Evolutionary conservation across 371 early-diverging fungal genomes (phyloP), one percentile per base, ranked within the genome.

Genomic region (Syncephalis plumigaleata): DNA sequence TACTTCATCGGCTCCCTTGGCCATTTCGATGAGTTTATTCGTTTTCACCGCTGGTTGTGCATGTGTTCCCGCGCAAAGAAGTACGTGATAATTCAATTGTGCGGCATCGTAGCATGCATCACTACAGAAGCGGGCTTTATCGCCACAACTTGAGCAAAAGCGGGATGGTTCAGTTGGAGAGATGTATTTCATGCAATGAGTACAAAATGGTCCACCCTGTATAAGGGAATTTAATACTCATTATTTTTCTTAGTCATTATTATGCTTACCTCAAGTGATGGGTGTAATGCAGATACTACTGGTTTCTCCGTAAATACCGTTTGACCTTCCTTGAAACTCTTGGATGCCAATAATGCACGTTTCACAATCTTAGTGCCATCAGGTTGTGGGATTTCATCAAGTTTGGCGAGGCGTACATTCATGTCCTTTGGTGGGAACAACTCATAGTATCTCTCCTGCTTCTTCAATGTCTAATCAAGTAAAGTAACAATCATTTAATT

Each of bases 391-490:
- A 61, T 66, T 50, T 73, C 72, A 49, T 59, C 61, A 36, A 71
- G 51, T 40, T 80, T 77, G 9, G 62, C 67, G 46, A 87, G 59
- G 54, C 71, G 71, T 36, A 89, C 81, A 52, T 83, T 67, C 62
- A 72, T 71, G 24, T 75, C 73, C 52, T 64, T 49, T 17, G 80
- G 67, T 39, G 92, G 92, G 75, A 83, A 90, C 18, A 73, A 60
- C 27, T 83, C 75, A 56, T 75, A 88, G 63, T 85, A 88, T 40
- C 68, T 65, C 21, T 73, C 66, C 59, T 83, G 81, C 54, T 77
- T 75, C 55, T 73, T 64, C 61, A 73, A 67, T 53, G 76, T 73
- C 79, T 80, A 59, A 16, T 21, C 1, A 20, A n/a, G n/a, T n/a
- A n/a, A n/a, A n/a, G n/a, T n/a, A n/a, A n/a, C n/a, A n/a, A n/a